Conservation (phyloP, 169 alveolate genomes). For the Babesia sp. region DNA sequence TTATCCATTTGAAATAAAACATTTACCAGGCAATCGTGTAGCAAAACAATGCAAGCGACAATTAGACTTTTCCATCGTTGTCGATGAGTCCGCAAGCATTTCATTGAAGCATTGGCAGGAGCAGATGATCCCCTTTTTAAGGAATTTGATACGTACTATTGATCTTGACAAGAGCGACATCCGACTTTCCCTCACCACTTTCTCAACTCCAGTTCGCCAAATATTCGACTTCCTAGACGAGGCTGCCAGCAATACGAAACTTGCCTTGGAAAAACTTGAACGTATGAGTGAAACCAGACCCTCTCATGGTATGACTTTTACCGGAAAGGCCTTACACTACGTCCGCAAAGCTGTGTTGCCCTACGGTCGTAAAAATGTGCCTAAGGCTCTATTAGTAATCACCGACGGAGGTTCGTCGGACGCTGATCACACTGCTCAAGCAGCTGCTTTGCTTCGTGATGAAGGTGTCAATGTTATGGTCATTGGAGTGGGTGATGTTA, state of each 20-base stretch:
- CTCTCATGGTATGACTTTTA: conserved; percentile 50
- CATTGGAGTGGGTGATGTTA: conserved; percentile 60
- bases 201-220: conserved; percentile 42
- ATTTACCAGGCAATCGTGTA: neutral
- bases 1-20: neutral
- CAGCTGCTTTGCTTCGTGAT: conserved; percentile 54
- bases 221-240: conserved; percentile 36
- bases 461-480: conserved; percentile 66
- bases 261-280: conserved; percentile 39
- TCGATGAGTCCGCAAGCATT: conserved; percentile 66
- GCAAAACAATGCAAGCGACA: conserved; percentile 32
- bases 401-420: conserved; percentile 67
- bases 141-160: conserved; percentile 30
- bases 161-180: conserved; percentile 44
- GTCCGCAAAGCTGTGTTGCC: conserved; percentile 31
- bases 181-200: conserved; percentile 54
- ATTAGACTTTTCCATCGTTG: conserved; percentile 56
- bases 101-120: conserved; percentile 23
- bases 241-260: conserved; percentile 16
- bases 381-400: conserved; percentile 64
- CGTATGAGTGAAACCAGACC: conserved; percentile 45
- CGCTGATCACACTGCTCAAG: conserved; percentile 44
- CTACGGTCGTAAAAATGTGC: conserved; percentile 56
- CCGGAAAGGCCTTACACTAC: conserved; percentile 58
- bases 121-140: conserved; percentile 42